Conservation (phyloP, 768 basidiomycete genomes). For the Termitomyces sp. region DNA sequence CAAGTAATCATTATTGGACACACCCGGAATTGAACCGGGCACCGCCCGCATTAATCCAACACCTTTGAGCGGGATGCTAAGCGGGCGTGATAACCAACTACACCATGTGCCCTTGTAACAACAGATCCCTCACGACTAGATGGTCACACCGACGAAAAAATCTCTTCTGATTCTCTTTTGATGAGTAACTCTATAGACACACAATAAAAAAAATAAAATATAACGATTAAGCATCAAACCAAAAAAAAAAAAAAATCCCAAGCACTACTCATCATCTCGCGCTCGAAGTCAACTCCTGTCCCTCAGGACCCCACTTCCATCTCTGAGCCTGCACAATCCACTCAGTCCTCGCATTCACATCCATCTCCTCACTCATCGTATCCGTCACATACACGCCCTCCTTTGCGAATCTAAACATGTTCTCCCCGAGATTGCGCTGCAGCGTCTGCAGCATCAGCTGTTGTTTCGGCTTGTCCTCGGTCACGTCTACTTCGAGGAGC, state of each 20-base stretch:
- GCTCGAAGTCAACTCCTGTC: background rate
- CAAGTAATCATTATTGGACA: no score
- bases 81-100: constrained; percentile 7
- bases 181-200: background rate
- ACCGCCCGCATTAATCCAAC: background rate
- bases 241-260: background rate
- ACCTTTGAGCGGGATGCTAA: background rate
- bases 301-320: constrained; percentile 35
- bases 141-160: no score
- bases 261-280: background rate
- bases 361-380: constrained; percentile 10
- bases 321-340: constrained; percentile 38
- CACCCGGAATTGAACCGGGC: constrained; percentile 5
- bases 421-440: constrained; percentile 29
- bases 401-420: constrained; percentile 34
- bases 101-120: background rate
- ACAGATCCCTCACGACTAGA: no score
- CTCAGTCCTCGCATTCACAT: constrained; percentile 23
- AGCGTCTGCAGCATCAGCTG: constrained; percentile 30
- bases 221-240: background rate
- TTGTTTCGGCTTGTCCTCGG: constrained; percentile 14
- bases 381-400: constrained; percentile 35
- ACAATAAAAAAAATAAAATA: no score
- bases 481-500: background rate
- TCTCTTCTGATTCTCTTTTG: no score